phyloP scores from a whole-genome alignment of 768 basidiomycete genomes.

The Tubosaeta brunneosetosa region DNA sequence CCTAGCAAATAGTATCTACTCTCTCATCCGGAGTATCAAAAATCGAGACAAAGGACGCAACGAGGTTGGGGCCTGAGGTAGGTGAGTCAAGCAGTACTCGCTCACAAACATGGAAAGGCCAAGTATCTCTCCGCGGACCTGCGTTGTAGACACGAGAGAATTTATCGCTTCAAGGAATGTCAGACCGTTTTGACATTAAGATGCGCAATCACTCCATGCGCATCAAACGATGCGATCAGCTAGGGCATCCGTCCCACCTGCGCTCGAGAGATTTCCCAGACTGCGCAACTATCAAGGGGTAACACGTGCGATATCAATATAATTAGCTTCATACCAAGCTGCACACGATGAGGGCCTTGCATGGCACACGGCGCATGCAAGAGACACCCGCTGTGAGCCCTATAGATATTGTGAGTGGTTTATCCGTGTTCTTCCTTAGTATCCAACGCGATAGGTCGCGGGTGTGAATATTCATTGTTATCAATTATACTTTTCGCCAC shows the following conservation, averaged over 20 bases:
- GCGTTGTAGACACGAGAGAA: background rate
- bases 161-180: too few species aligned
- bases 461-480: background rate
- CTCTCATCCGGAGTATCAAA: background rate
- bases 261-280: background rate
- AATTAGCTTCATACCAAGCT: too few species aligned
- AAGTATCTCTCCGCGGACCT: background rate
- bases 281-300: background rate
- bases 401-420: background rate
- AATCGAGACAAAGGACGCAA: background rate
- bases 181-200: background rate
- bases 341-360: too few species aligned
- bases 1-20: background rate
- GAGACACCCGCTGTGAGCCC: too few species aligned
- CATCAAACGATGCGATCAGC: background rate
- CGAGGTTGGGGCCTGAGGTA: too few species aligned
- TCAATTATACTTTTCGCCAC: background rate
- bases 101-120: too few species aligned
- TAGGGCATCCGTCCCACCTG: background rate
- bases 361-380: background rate
- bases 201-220: background rate
- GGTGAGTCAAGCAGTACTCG: too few species aligned
- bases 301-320: background rate
- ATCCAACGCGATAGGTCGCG: background rate
- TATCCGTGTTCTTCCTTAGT: background rate